A percentile compares a stretch with the other conserved stretches of the same genome.
Evolutionary conservation across 176 grass and related monocot genomes (phyloP).

Genomic region (Carex scoparia): DNA sequence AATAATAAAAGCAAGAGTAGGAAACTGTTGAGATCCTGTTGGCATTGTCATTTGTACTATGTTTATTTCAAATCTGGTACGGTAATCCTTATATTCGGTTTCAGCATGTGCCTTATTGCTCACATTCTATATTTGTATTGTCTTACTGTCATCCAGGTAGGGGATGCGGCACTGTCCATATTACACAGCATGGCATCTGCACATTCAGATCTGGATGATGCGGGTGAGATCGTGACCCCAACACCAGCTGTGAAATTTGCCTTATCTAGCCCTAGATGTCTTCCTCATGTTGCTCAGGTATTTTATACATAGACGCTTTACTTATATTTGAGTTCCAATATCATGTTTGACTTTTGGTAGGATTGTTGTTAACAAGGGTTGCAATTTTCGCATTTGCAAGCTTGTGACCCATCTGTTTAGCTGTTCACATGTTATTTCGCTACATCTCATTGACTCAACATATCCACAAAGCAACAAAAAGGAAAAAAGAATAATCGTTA

Average conservation of each 20-base stretch:
- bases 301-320: not conserved
- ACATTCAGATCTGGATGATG: slow-evolving; percentile 98
- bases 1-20: not conserved
- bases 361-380: not conserved
- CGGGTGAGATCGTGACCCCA: slow-evolving; percentile 94
- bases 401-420: not conserved
- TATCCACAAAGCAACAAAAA: not conserved
- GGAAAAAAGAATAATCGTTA: not conserved
- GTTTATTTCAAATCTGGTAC: not conserved
- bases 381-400: not conserved
- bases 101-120: not conserved
- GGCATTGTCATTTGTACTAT: not conserved
- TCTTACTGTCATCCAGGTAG: slow-evolving; percentile 47
- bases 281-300: slow-evolving; percentile 98
- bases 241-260: slow-evolving; percentile 93
- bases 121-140: not conserved
- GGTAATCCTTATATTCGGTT: not conserved
- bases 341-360: slow-evolving; percentile 4
- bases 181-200: slow-evolving; percentile 91
- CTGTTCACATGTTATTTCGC: not conserved
- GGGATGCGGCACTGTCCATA: slow-evolving; percentile 78
- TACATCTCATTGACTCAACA: not conserved
- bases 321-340: not conserved
- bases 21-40: not conserved
- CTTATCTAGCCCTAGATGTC: slow-evolving; percentile 89